Evolutionary conservation across 1,284 basidiomycete species (phyloP).

Genomic region (Phenoliferia sp.): DNA sequence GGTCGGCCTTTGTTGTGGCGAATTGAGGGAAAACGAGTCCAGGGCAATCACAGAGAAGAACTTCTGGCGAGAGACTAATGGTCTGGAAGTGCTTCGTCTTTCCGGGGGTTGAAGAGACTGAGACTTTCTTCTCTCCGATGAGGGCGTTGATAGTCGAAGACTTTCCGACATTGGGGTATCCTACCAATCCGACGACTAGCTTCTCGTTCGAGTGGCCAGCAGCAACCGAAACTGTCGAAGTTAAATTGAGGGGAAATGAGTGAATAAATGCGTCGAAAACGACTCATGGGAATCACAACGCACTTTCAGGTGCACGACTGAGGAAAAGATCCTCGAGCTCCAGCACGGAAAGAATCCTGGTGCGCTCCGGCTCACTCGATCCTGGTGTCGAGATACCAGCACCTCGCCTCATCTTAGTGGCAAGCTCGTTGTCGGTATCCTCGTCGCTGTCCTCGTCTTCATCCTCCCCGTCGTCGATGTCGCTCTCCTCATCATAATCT

Average conservation of each 20-base stretch:
- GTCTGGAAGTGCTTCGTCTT: conserved; percentile 99
- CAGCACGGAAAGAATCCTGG: conserved; percentile 74
- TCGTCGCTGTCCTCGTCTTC: conserved; percentile 26
- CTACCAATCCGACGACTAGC: conserved; percentile 62
- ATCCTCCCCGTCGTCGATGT: conserved; percentile 32
- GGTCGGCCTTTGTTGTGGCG: conserved; percentile 87
- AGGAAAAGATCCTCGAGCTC: conserved; percentile 87
- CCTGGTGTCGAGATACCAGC: conserved; percentile 26
- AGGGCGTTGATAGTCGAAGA: conserved; percentile 57
- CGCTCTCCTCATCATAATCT: conserved; percentile 30
- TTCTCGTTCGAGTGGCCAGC: conserved; percentile 58
- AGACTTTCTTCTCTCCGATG: conserved; percentile 79
- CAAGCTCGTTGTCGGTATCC: conserved; percentile 36
- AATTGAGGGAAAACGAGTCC: conserved; percentile 99
- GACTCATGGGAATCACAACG: neutral
- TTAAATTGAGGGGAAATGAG: conserved; percentile 2
- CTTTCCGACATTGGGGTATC: conserved; percentile 60
- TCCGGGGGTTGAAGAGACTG: conserved; percentile 93
- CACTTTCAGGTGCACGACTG: conserved; percentile 62
- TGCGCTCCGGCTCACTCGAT: conserved; percentile 57
- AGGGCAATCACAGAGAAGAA: conserved; percentile 96
- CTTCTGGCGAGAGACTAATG: conserved; percentile 78
- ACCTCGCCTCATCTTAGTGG: conserved; percentile 23
- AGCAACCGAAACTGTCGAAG: conserved; percentile 58
- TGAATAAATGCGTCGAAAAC: neutral